phyloP scores from a whole-genome alignment of 805 yeast genomes.

The Spathaspora gorwiae region DNA sequence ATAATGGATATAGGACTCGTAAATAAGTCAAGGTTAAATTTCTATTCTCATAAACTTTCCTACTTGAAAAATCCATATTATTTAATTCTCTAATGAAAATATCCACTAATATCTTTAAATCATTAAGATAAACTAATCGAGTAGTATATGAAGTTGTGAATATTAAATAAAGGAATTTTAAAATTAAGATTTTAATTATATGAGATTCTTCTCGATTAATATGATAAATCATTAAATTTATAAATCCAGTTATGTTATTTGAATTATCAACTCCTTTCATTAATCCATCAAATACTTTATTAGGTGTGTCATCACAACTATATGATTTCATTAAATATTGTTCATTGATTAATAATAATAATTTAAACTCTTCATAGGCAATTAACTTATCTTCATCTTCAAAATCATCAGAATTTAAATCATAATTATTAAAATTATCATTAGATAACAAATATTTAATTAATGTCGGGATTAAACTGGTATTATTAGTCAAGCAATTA shows the following conservation, averaged over 20 bases:
- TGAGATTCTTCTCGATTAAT: slow-evolving; percentile 74
- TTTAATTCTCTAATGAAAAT: slow-evolving; percentile 76
- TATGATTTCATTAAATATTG: slow-evolving; percentile 71
- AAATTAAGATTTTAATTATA: slow-evolving; percentile 68
- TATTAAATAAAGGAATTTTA: slow-evolving; percentile 71
- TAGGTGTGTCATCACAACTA: slow-evolving; percentile 30
- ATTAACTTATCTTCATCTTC: slow-evolving; percentile 53
- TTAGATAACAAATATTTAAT: slow-evolving; percentile 27
- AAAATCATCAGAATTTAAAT: slow-evolving; percentile 29
- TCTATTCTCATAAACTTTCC: slow-evolving; percentile 58
- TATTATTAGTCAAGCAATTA: slow-evolving; percentile 19
- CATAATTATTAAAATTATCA: slow-evolving; percentile 32
- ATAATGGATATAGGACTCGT: slow-evolving; percentile 67
- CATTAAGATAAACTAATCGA: slow-evolving; percentile 75
- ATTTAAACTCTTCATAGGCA: slow-evolving; percentile 60
- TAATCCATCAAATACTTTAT: slow-evolving; percentile 52
- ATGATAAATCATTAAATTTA: slow-evolving; percentile 55
- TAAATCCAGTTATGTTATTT: slow-evolving; percentile 53
- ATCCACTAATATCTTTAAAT: slow-evolving; percentile 76
- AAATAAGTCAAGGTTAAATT: slow-evolving; percentile 45
- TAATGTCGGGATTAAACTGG: slow-evolving; percentile 25
- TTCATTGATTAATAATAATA: slow-evolving; percentile 75
- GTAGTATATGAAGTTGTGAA: slow-evolving; percentile 63
- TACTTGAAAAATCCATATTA: slow-evolving; percentile 56
- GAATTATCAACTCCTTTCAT: slow-evolving; percentile 28